Conservation (phyloP, 1,139 yeast genomes). For the Arxiozyma heterogenica region DNA sequence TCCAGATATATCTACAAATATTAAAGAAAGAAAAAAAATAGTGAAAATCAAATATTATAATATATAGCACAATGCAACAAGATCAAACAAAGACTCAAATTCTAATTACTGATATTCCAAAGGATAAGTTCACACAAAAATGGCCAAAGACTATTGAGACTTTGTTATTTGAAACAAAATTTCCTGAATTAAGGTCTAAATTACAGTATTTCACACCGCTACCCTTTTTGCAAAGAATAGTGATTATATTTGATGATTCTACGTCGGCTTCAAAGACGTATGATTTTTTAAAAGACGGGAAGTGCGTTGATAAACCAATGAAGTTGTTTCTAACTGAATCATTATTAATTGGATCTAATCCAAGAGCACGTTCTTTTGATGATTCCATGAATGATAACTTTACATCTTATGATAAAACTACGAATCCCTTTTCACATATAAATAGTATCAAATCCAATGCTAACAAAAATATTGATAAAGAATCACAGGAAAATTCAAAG, state of each 20-base stretch:
- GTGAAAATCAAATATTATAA: not conserved
- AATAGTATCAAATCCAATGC: not conserved
- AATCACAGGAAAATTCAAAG: not conserved
- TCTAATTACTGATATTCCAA: slow-evolving; percentile 27
- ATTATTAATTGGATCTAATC: slow-evolving; percentile 11
- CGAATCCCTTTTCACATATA: slow-evolving; percentile 3
- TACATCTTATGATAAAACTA: not conserved
- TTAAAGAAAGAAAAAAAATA: too few species aligned
- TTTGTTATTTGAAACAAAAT: slow-evolving; percentile 17
- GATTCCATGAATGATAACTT: not conserved
- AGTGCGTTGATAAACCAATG: slow-evolving; percentile 4
- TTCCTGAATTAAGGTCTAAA: slow-evolving; percentile 17
- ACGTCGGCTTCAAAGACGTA: slow-evolving; percentile 16
- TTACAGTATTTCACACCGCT: slow-evolving; percentile 27
- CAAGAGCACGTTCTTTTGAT: slow-evolving; percentile 18
- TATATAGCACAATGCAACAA: slow-evolving; percentile 5
- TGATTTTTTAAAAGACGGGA: slow-evolving; percentile 13
- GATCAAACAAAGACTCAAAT: slow-evolving; percentile 16
- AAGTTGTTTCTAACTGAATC: slow-evolving; percentile 27
- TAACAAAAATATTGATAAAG: not conserved
- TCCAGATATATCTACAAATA: not conserved
- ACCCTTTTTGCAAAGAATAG: slow-evolving; percentile 26
- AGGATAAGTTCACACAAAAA: slow-evolving; percentile 15
- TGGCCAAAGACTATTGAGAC: slow-evolving; percentile 25
- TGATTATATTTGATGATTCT: slow-evolving; percentile 24